These are phyloP conservation scores for Fusarium tuaranense DNA, from an alignment of 2,329 filamentous ascomycete genomes.

Conservation along the genomic window DNA sequence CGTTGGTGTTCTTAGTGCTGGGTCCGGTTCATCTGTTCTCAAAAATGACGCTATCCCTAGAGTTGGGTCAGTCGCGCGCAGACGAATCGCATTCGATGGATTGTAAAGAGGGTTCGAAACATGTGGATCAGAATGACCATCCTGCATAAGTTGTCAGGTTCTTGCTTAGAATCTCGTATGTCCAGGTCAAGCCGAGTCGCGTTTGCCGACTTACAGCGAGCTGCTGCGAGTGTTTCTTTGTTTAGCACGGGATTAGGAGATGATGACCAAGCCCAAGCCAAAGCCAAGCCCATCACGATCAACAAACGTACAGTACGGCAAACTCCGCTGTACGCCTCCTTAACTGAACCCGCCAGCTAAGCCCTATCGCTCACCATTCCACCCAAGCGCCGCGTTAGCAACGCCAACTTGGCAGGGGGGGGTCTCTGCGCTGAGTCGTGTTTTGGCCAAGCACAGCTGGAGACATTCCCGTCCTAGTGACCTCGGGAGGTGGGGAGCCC, in stretches of 20 bases:
- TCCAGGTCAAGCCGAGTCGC: neutral
- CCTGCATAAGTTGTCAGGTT: constrained; percentile 3
- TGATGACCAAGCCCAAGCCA: constrained; percentile 35
- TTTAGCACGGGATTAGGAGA: constrained; percentile 17
- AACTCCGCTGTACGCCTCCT: neutral
- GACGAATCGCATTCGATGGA: neutral
- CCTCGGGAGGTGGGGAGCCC: constrained; percentile 11
- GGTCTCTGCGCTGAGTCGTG: constrained; percentile 25
- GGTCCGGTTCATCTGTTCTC: neutral
- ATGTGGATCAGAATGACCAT: neutral
- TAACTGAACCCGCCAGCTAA: constrained; percentile 20
- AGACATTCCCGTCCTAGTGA: constrained; percentile 5
- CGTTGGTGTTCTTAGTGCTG: neutral
- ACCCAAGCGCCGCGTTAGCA: constrained; percentile 1
- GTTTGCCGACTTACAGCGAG: neutral
- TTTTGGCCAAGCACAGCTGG: constrained; percentile 1
- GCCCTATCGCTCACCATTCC: constrained; percentile 26
- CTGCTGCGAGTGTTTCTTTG: neutral
- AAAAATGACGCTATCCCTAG: neutral
- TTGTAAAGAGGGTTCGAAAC: constrained; percentile 2
- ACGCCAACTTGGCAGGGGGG: neutral
- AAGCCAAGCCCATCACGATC: constrained; percentile 9
- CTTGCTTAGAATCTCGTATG: neutral
- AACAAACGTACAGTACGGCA: constrained; percentile 7
- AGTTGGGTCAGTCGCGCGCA: neutral